Evolutionary conservation across 306 rosid genomes (phyloP).

Genomic region (Glycine soja): DNA sequence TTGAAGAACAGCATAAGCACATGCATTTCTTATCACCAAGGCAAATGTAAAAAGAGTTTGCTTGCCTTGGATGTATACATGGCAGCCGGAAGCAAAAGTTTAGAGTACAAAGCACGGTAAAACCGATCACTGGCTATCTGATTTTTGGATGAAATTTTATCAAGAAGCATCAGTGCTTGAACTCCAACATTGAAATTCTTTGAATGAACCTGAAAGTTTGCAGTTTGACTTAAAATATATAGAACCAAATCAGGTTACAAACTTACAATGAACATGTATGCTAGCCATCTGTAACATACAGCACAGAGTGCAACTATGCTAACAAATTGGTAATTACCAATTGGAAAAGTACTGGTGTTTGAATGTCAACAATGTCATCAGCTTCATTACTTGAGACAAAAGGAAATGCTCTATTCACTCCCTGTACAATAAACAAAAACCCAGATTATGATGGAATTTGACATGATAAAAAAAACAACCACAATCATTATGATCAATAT

Average conservation of each 20-base stretch:
- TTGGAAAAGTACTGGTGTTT: conserved; percentile 92
- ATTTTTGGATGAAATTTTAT: conserved; percentile 94
- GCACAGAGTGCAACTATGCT: conserved; percentile 2
- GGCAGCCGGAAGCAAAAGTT: conserved; percentile 89
- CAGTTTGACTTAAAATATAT: conserved; percentile 39
- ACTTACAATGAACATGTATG: background rate
- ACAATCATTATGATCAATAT: conserved; percentile 8
- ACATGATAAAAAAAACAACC: background rate
- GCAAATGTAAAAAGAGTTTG: background rate
- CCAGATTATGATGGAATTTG: conserved; percentile 6
- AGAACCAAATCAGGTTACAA: conserved; percentile 24
- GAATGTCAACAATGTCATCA: conserved; percentile 88
- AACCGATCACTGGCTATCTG: conserved; percentile 88
- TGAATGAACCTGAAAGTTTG: conserved; percentile 84
- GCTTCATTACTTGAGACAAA: conserved; percentile 85
- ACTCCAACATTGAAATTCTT: conserved; percentile 90
- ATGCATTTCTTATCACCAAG: background rate
- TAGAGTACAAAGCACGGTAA: conserved; percentile 90
- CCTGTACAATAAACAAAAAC: conserved; percentile 57
- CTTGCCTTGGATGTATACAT: conserved; percentile 90
- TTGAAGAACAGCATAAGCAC: background rate
- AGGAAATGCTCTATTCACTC: conserved; percentile 96
- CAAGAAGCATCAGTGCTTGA: conserved; percentile 95
- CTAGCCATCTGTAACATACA: background rate
- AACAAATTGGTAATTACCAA: conserved; percentile 64